phyloP scores from a whole-genome alignment of 441 rosid species.

The Syzygium malaccense region DNA sequence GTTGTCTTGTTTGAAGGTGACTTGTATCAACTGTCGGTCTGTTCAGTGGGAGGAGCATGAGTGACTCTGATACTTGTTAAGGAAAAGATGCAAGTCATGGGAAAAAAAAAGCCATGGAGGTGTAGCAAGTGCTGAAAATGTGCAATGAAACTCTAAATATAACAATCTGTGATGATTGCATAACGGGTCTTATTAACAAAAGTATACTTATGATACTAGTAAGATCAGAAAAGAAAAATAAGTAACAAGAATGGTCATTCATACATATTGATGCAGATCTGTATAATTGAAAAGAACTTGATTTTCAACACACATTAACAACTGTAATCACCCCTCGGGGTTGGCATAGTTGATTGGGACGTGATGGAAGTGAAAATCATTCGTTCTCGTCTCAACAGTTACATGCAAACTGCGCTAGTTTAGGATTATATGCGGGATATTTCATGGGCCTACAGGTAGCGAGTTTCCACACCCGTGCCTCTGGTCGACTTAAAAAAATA shows the following conservation, averaged over 20 bases:
- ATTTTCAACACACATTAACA: neutral
- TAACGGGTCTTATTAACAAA: neutral
- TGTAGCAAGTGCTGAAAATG: neutral
- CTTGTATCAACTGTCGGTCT: neutral
- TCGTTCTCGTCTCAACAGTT: neutral
- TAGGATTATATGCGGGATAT: neutral
- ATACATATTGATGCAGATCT: neutral
- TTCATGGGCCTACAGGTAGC: neutral
- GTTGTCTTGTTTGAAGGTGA: neutral
- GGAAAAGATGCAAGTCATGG: neutral
- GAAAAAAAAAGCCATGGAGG: neutral
- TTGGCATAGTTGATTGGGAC: neutral
- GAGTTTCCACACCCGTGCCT: neutral
- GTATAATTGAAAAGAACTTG: neutral
- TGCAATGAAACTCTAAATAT: neutral
- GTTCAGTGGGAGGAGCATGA: neutral
- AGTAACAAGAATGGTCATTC: neutral
- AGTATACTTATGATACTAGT: neutral
- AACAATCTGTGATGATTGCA: neutral
- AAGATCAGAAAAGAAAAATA: neutral
- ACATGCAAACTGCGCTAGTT: neutral
- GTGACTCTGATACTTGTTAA: neutral
- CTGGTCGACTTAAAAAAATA: neutral
- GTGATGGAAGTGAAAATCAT: neutral
- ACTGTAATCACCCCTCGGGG: neutral